Base-by-base conservation (phyloP, 1,139 yeast genomes). In the Nakaseomyces nivariensis region DNA sequence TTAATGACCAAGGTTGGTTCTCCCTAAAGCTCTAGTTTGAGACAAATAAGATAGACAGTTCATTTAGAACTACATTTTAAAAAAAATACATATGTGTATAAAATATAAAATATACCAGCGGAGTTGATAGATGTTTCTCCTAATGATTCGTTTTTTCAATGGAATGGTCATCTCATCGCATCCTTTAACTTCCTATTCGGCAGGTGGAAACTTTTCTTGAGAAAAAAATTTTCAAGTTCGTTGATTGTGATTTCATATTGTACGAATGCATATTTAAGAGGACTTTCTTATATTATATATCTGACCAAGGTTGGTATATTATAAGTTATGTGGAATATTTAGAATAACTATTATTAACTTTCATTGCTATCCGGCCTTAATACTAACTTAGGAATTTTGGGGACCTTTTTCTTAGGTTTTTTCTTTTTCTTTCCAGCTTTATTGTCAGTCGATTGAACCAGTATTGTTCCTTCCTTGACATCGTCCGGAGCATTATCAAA, bases 401-500 rank as follows among this genome's bases (percentile, higher is more conserved):
- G 36, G 3, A 45, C 46, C 49, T 52, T 52, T 32, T 50, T 52
- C 31, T 54, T 55, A 43, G 48, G 49, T 26, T 50, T 52, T 37
- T 53, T 52, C 48, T 52, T 55, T 25, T 48, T 51, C 8, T 32
- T 48, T 10, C 34, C 48, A 8, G 32, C 7, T 1, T 43, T 33
- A 7, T 32, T 36, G 38, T 40, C 25, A 3, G 43, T 29, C 31
- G 22, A 52, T 42, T 63, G 65, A 8, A 74, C 57, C 1, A 84
- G 72, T 0, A 85, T 70, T 1, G 82, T 78, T 0, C 95, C 95
- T 54, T 87, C 84, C 56, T 72, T 78, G 11, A 84, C 81, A 43
- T 82, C 90, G 17, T 82, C 84, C 2, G 80, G 75, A 26, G 86
- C 84, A 60, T 81, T 76, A 58, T 81, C 77, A 58, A 87, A 76